Evolutionary conservation across 768 basidiomycete genomes (phyloP), one percentile per base, ranked within the genome.

Genomic region (Phlebiopsis gigantea): DNA sequence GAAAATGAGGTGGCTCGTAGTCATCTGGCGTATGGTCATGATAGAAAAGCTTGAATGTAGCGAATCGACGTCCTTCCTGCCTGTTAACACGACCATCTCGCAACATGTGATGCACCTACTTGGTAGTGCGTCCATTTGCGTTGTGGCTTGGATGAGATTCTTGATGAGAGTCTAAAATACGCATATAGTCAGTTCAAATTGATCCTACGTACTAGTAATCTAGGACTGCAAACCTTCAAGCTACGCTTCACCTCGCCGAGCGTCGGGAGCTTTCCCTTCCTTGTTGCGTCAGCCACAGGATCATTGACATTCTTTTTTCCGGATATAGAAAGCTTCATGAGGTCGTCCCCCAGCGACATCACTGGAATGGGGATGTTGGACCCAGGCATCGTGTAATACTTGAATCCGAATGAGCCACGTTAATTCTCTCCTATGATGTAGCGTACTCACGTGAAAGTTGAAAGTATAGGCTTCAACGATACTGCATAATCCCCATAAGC

Each of bases 381-480:
- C 24, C 86, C 91, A 10, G 84, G 79, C 21, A 87, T 66, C 21
- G 73, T 77, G 64, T 84, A 78, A 66, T 93, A 93, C 91, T 93
- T 54, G 50, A 39, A 43, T 19, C 15, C 17, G 17, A 19, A 47
- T n/a, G n/a, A n/a, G n/a, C n/a, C n/a, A n/a, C n/a, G n/a, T n/a
- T n/a, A n/a, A n/a, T n/a, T n/a, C n/a, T n/a, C n/a, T n/a, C n/a
- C n/a, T n/a, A n/a, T n/a, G n/a, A 46, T 25, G 30, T 31, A 12
- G 31, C 26, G 31, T 25, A 56, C 72, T 59, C 62, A 87, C 89
- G 62, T 84, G 79, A 64, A 93, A 91, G 65, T 91, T 88, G 73
- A 93, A 93, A 0, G 89, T 92, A 65, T 92, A 93, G 14, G 92
- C 86, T 68, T 93, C 91, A 22, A 93, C 79, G 55, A 93, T 87